Evolutionary conservation across 1,284 basidiomycete genomes (phyloP), one percentile per base, ranked within the genome.

Genomic region (Coniferiporia weirii): DNA sequence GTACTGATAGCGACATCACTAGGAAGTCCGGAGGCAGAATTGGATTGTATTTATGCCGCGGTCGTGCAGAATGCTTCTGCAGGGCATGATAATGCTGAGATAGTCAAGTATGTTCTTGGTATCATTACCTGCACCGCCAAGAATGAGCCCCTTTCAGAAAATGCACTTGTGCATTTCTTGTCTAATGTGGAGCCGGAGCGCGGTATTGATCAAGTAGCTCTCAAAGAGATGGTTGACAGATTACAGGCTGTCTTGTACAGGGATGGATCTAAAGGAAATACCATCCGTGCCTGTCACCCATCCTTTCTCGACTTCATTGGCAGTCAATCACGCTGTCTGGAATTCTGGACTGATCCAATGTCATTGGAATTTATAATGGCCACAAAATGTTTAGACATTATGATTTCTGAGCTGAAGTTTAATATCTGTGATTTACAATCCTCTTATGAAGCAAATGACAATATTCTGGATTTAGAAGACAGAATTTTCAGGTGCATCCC

Each of bases 401-500:
- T 76, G 67, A 61, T 69, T 7, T 13, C 57, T 1, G 65, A 68
- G 13, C 72, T 79, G 20, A 60, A 67, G 32, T 75, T 73, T 62
- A 73, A 72, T 57, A 71, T 75, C 6, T 71, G 68, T 51, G 45
- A 62, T 12, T 53, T 73, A 3, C 52, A 66, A 40, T 65, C 68
- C 0, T 73, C 73, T 4, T 63, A 70, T 44, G 1, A 56, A 7
- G 54, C 34, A 10, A 71, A 73, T 52, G 8, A 12, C 10, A 60
- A 70, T 9, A 45, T 73, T 6, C 50, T 54, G 0, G 66, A 66
- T 47, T 51, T 69, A 4, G 17, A 46, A 17, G 20, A 54, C 6
- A 44, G 53, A 10, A 22, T 54, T 6, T 22, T 7, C 36, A 10
- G n/a, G 17, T 5, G 13, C 15, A 54, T 54, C 10, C 12, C 40